These are phyloP conservation scores for Blastobotrys americana DNA, from an alignment of 805 yeast species.

Conservation along the genomic window DNA sequence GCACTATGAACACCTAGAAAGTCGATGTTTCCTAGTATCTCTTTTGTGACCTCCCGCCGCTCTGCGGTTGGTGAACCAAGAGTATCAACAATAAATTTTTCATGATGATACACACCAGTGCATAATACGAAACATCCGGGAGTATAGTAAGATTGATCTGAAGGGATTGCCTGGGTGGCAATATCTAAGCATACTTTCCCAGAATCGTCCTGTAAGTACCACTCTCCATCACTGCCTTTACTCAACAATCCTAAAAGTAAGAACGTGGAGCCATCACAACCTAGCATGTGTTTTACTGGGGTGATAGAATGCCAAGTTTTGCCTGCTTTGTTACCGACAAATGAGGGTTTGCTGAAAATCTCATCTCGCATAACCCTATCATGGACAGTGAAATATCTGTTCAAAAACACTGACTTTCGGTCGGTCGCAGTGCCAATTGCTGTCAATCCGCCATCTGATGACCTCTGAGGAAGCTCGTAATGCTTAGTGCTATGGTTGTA, in stretches of 20 bases:
- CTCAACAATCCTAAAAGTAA: constrained; percentile 70
- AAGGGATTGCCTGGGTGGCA: constrained; percentile 48
- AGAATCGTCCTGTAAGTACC: constrained; percentile 73
- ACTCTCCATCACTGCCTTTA: constrained; percentile 56
- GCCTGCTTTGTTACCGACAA: not conserved
- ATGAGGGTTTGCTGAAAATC: constrained; percentile 47
- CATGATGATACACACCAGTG: constrained; percentile 66
- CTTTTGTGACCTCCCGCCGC: constrained; percentile 54
- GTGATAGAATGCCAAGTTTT: constrained; percentile 41
- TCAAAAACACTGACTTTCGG: constrained; percentile 25
- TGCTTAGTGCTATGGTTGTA: constrained; percentile 60
- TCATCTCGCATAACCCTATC: constrained; percentile 76
- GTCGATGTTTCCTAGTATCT: constrained; percentile 73
- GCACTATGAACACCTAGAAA: constrained; percentile 44
- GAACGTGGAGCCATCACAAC: constrained; percentile 72
- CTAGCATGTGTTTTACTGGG: constrained; percentile 73
- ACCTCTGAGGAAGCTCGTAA: constrained; percentile 33
- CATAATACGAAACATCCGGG: constrained; percentile 72
- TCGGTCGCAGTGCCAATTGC: constrained; percentile 21
- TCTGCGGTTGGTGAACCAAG: constrained; percentile 89
- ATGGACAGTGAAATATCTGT: constrained; percentile 54
- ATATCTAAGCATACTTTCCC: constrained; percentile 63
- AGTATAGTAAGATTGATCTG: constrained; percentile 55
- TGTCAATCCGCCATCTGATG: not conserved
- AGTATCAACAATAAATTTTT: constrained; percentile 63